These are phyloP conservation scores for Phytophthora pini DNA, from an alignment of 352 stramenopile species.

Conservation along the genomic window DNA sequence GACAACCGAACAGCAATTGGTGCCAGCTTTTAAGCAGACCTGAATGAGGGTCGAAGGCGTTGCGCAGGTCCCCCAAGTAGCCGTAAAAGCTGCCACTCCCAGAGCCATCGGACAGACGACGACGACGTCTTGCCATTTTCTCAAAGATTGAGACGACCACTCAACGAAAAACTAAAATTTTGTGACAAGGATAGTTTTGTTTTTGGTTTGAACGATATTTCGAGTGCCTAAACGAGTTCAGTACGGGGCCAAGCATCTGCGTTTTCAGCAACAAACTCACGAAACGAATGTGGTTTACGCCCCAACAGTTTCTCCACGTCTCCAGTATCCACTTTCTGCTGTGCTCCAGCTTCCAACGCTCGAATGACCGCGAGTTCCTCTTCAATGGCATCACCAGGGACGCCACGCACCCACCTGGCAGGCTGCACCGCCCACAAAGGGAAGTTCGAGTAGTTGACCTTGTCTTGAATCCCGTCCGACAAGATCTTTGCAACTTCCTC, in stretches of 20 bases:
- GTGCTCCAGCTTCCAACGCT: slow-evolving; percentile 51
- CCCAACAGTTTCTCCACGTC: slow-evolving; percentile 49
- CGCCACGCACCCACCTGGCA: slow-evolving; percentile 73
- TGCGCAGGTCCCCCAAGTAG: slow-evolving; percentile 39
- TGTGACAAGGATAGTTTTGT: no score
- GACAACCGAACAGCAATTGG: slow-evolving; percentile 46
- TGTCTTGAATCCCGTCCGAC: slow-evolving; percentile 45
- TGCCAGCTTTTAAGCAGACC: slow-evolving; percentile 54
- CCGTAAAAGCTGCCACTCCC: slow-evolving; percentile 21
- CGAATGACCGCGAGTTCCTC: slow-evolving; percentile 56
- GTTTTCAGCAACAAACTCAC: slow-evolving; percentile 56
- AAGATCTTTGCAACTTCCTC: slow-evolving; percentile 53
- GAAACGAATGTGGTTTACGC: slow-evolving; percentile 45
- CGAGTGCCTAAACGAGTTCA: slow-evolving; percentile 12
- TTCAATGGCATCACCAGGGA: slow-evolving; percentile 65
- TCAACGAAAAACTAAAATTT: no score
- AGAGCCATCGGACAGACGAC: neutral
- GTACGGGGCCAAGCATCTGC: slow-evolving; percentile 46
- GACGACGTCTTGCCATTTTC: slow-evolving; percentile 1
- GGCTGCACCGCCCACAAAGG: slow-evolving; percentile 79
- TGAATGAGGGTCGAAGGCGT: slow-evolving; percentile 61
- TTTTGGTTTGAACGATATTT: no score
- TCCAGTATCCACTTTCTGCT: slow-evolving; percentile 39
- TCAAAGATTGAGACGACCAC: neutral
- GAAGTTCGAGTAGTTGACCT: slow-evolving; percentile 69